Conservation (phyloP, 192 early-diverging fungal genomes). For the Backusella mclennaniae region DNA sequence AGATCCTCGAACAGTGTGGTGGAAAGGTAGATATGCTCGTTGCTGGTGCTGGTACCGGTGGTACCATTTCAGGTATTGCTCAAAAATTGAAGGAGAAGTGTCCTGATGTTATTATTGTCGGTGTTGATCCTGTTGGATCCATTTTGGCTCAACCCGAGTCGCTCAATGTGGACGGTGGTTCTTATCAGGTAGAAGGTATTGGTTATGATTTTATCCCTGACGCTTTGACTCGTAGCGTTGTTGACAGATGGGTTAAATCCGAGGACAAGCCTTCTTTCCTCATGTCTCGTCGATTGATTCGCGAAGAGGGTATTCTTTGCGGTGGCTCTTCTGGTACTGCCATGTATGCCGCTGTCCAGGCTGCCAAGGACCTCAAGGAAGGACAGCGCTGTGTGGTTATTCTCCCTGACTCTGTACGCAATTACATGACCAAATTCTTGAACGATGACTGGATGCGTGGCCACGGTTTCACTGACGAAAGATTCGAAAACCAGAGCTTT, state of each 20-base stretch:
- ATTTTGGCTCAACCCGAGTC: constrained; percentile 88
- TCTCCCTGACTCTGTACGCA: constrained; percentile 96
- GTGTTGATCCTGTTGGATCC: constrained; percentile 95
- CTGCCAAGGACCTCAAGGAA: constrained; percentile 79
- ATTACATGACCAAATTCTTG: constrained; percentile 99
- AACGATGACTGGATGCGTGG: constrained; percentile 96
- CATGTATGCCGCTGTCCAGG: constrained; percentile 82
- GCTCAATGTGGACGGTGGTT: constrained; percentile 66
- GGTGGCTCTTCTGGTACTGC: constrained; percentile 97
- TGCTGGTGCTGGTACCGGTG: constrained; percentile 94
- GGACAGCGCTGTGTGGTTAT: constrained; percentile 93
- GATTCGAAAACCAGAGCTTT: constrained; percentile 62
- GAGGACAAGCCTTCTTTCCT: constrained; percentile 94
- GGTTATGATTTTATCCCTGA: constrained; percentile 99
- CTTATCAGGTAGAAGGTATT: constrained; percentile 97
- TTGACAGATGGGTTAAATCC: constrained; percentile 96
- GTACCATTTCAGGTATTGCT: constrained; percentile 96
- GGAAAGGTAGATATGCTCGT: constrained; percentile 97
- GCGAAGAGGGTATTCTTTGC: constrained; percentile 94
- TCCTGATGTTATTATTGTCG: constrained; percentile 85
- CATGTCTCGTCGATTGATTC: constrained; percentile 93
- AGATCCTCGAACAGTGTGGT: constrained; percentile 76
- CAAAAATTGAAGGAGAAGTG: constrained; percentile 94
- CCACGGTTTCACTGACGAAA: constrained; percentile 85
- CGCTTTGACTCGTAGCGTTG: constrained; percentile 76